phyloP scores from a whole-genome alignment of 1,284 basidiomycete genomes.

The Caloboletus inedulis region DNA sequence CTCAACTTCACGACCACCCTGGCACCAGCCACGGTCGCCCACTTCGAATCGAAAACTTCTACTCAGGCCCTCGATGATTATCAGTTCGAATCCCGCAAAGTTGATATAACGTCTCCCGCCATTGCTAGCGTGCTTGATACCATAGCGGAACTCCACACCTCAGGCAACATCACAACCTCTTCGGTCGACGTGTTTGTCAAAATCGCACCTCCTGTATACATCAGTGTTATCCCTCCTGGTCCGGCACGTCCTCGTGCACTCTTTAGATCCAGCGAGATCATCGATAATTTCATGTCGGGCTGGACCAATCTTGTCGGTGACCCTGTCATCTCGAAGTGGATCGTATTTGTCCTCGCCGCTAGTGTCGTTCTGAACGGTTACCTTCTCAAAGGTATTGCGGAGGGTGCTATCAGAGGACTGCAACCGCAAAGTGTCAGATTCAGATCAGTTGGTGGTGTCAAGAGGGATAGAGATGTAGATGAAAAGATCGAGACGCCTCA shows the following conservation, averaged over 20 bases:
- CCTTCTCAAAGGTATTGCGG: slow-evolving; percentile 78
- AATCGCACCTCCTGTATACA: slow-evolving; percentile 63
- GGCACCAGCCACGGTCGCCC: slow-evolving; percentile 49
- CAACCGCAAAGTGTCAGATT: slow-evolving; percentile 48
- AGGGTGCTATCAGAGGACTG: slow-evolving; percentile 39
- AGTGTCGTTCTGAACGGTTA: slow-evolving; percentile 94
- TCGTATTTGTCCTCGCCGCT: slow-evolving; percentile 83
- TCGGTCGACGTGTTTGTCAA: slow-evolving; percentile 62
- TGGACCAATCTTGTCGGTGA: slow-evolving; percentile 97
- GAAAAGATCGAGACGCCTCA: slow-evolving; percentile 21
- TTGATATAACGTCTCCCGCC: slow-evolving; percentile 62
- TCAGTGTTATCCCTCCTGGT: slow-evolving; percentile 47
- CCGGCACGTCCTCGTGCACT: slow-evolving; percentile 23
- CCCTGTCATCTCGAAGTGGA: slow-evolving; percentile 94
- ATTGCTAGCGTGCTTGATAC: slow-evolving; percentile 58
- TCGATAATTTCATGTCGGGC: slow-evolving; percentile 89
- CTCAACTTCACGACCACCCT: slow-evolving; percentile 94
- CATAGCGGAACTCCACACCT: slow-evolving; percentile 44
- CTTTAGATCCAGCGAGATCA: slow-evolving; percentile 35
- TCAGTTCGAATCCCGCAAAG: slow-evolving; percentile 45
- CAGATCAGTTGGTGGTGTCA: slow-evolving; percentile 35
- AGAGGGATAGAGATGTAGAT: slow-evolving; percentile 28
- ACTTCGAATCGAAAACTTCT: slow-evolving; percentile 24
- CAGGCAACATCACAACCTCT: slow-evolving; percentile 27
- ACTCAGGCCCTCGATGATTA: slow-evolving; percentile 22